A percentile compares a stretch with the other conserved stretches of the same genome.
phyloP scores from a whole-genome alignment of 495 filamentous ascomycete genomes.

The Penicillium angulare region DNA sequence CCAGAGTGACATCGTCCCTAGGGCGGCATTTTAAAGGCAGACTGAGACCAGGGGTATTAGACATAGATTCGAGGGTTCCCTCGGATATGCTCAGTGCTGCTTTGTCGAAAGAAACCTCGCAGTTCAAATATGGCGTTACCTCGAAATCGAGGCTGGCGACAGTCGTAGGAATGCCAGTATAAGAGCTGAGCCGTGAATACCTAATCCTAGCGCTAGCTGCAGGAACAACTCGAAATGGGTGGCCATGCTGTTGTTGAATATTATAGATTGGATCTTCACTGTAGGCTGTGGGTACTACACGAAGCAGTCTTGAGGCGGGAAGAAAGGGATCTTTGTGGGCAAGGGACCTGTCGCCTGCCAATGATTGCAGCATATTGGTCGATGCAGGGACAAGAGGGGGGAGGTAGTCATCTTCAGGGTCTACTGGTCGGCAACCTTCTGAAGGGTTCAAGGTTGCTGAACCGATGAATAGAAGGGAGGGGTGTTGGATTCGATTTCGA shows the following conservation, averaged over 20 bases:
- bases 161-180: slow-evolving; percentile 61
- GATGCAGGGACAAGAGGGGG: slow-evolving; percentile 72
- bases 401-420: slow-evolving; percentile 68
- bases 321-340: slow-evolving; percentile 67
- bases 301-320: slow-evolving; percentile 74
- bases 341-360: slow-evolving; percentile 66
- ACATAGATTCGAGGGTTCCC: slow-evolving; percentile 68
- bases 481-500: slow-evolving; percentile 73
- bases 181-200: slow-evolving; percentile 70
- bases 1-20: slow-evolving; percentile 79
- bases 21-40: slow-evolving; percentile 71
- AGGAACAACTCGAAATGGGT: slow-evolving; percentile 71
- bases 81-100: slow-evolving; percentile 64
- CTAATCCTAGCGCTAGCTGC: slow-evolving; percentile 81
- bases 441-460: slow-evolving; percentile 64
- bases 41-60: slow-evolving; percentile 51
- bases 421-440: slow-evolving; percentile 46
- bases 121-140: slow-evolving; percentile 77
- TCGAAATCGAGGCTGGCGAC: slow-evolving; percentile 86
- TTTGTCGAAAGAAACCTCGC: slow-evolving; percentile 65
- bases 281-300: slow-evolving; percentile 66
- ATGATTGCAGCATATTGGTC: slow-evolving; percentile 77
- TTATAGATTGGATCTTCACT: slow-evolving; percentile 61
- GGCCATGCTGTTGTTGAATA: slow-evolving; percentile 57
- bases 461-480: slow-evolving; percentile 73